These are phyloP conservation scores for Backusella morwellensis DNA, from an alignment of 192 early-diverging fungal genomes.

Conservation along the genomic window DNA sequence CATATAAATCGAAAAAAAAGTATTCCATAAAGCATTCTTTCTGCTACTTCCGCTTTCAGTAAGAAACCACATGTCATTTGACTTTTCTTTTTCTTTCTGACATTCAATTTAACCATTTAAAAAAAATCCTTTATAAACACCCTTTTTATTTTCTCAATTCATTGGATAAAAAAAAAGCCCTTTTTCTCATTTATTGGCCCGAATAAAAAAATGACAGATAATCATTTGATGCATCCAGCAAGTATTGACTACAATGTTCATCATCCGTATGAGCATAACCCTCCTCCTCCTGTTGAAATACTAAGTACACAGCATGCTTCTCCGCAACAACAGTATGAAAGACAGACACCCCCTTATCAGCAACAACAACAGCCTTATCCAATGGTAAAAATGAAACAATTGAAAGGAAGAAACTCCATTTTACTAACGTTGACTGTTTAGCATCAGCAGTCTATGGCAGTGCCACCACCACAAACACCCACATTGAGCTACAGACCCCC, in stretches of 20 bases:
- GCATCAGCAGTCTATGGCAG: neutral
- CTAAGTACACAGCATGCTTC: neutral
- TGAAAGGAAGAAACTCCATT: neutral
- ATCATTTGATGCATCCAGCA: constrained; percentile 4
- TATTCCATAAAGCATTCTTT: neutral
- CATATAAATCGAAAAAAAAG: neutral
- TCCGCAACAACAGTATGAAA: neutral
- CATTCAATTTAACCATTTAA: neutral
- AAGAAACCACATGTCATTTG: neutral
- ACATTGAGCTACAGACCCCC: neutral
- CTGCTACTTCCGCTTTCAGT: neutral
- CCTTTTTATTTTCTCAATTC: neutral
- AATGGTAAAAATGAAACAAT: constrained; percentile 12
- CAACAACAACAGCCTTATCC: constrained; percentile 29
- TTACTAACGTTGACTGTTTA: neutral
- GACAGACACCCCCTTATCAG: constrained; percentile 1
- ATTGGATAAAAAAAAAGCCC: neutral
- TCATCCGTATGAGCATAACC: neutral
- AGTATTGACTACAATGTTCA: neutral
- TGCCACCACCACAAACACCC: neutral
- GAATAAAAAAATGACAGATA: neutral
- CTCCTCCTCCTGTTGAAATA: neutral
- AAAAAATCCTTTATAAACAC: constrained; percentile 1
- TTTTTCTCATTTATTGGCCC: constrained; percentile 3
- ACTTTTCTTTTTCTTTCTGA: neutral